Conservation (phyloP, 2,329 filamentous ascomycete genomes). For the Pseudogymnoascus sp. region DNA sequence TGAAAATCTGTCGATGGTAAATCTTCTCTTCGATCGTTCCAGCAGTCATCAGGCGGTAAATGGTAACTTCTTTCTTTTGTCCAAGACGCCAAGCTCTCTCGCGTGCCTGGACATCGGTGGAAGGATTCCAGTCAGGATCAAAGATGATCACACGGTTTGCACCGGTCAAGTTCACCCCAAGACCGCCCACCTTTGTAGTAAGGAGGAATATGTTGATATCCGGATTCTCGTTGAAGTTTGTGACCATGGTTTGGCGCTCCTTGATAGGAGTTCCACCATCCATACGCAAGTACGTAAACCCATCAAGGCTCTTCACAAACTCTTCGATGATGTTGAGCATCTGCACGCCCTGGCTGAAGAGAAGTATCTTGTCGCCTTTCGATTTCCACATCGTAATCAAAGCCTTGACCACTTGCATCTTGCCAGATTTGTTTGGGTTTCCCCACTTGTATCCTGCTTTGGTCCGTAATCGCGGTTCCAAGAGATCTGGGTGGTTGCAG, state of each 20-base stretch:
- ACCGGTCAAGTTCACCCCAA: conserved; percentile 90
- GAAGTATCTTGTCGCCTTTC: conserved; percentile 76
- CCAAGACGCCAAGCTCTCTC: conserved; percentile 94
- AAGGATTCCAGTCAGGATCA: conserved; percentile 98
- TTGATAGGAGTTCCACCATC: conserved; percentile 88
- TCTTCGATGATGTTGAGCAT: conserved; percentile 93
- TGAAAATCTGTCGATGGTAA: conserved; percentile 97
- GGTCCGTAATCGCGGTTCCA: conserved; percentile 50
- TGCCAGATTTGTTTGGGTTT: conserved; percentile 71
- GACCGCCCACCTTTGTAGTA: conserved; percentile 89
- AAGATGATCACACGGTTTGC: conserved; percentile 96
- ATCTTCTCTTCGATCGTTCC: conserved; percentile 99
- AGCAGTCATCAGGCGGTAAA: conserved; percentile 95
- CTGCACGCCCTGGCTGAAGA: conserved; percentile 89
- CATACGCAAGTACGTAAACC: conserved; percentile 79
- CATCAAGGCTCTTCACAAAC: conserved; percentile 61
- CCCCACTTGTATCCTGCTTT: conserved; percentile 72
- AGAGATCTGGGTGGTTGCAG: conserved; percentile 91
- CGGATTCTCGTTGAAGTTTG: conserved; percentile 80
- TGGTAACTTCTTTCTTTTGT: conserved; percentile 89
- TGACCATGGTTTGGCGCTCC: conserved; percentile 79
- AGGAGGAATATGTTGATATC: conserved; percentile 81
- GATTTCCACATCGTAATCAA: conserved; percentile 83
- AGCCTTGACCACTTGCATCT: conserved; percentile 90
- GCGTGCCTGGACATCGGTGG: conserved; percentile 88